These are phyloP conservation scores for Maudiozyma serrabonitensis DNA, from an alignment of 805 yeast species.

Conservation along the genomic window DNA sequence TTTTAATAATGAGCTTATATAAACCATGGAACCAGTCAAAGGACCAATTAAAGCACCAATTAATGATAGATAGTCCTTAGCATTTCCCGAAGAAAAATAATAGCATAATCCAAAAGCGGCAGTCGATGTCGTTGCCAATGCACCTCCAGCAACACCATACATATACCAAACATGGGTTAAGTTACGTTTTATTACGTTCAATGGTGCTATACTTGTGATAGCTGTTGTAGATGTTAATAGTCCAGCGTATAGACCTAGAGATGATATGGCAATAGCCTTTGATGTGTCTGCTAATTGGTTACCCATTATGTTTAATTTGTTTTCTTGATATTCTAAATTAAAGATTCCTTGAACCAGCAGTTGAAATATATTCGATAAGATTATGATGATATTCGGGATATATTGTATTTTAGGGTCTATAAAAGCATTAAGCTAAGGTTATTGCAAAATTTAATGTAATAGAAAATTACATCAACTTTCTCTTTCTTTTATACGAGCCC, in stretches of 20 bases:
- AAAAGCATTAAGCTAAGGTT: too few species aligned
- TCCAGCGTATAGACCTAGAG: slow-evolving; percentile 57
- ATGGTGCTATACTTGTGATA: slow-evolving; percentile 24
- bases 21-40: slow-evolving; percentile 7
- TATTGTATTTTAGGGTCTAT: too few species aligned
- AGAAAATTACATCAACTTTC: too few species aligned
- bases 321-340: background rate
- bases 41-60: slow-evolving; percentile 10
- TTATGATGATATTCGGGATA: too few species aligned
- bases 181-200: slow-evolving; percentile 11
- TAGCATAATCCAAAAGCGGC: slow-evolving; percentile 46
- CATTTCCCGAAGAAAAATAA: slow-evolving; percentile 3
- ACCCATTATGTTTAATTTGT: background rate
- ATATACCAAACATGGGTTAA: slow-evolving; percentile 15
- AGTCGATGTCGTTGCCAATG: slow-evolving; percentile 41
- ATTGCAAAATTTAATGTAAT: too few species aligned
- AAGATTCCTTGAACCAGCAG: too few species aligned
- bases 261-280: slow-evolving; percentile 56
- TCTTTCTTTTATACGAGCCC: too few species aligned
- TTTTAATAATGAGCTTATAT: background rate
- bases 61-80: slow-evolving; percentile 1
- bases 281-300: slow-evolving; percentile 30
- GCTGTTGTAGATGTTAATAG: slow-evolving; percentile 30
- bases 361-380: too few species aligned
- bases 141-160: slow-evolving; percentile 14